phyloP scores from a whole-genome alignment of 257 asterid genomes.

The Verbascum thapsus region DNA sequence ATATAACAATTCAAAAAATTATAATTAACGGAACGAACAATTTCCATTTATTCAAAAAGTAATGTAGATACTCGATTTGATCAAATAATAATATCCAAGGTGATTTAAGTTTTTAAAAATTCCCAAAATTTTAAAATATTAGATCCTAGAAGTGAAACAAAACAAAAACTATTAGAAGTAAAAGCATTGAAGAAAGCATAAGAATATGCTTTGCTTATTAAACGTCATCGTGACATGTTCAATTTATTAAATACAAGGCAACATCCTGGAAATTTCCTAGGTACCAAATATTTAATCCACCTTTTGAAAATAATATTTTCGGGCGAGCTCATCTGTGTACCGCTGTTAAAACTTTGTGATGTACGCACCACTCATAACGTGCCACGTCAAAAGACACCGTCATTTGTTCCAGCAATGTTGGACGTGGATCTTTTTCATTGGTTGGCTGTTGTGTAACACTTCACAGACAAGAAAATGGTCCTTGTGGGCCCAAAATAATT shows the following conservation, averaged over 20 bases:
- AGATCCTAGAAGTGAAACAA: no score
- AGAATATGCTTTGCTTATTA: constrained; percentile 41
- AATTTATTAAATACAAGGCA: constrained; percentile 27
- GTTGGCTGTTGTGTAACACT: constrained; percentile 16
- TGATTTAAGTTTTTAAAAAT: no score
- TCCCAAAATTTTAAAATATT: no score
- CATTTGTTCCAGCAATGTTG: no score
- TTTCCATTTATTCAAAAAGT: no score
- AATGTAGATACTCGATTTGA: no score
- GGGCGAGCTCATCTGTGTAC: constrained; percentile 3
- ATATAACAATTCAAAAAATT: no score
- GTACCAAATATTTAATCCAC: constrained; percentile 6
- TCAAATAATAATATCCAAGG: no score
- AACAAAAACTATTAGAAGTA: neutral
- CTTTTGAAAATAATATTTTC: neutral
- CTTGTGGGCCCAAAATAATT: neutral
- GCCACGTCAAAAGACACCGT: constrained; percentile 24
- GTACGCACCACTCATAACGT: neutral
- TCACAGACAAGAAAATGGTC: constrained; percentile 3
- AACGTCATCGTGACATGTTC: constrained; percentile 23
- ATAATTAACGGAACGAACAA: no score
- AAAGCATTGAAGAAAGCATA: constrained; percentile 10
- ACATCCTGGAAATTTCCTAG: constrained; percentile 43
- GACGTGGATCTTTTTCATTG: constrained; percentile 16
- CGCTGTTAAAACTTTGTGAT: neutral